Evolutionary conservation across 352 stramenopile genomes (phyloP), one percentile per base, ranked within the genome.

Genomic region (Pythium scleroteichum): DNA sequence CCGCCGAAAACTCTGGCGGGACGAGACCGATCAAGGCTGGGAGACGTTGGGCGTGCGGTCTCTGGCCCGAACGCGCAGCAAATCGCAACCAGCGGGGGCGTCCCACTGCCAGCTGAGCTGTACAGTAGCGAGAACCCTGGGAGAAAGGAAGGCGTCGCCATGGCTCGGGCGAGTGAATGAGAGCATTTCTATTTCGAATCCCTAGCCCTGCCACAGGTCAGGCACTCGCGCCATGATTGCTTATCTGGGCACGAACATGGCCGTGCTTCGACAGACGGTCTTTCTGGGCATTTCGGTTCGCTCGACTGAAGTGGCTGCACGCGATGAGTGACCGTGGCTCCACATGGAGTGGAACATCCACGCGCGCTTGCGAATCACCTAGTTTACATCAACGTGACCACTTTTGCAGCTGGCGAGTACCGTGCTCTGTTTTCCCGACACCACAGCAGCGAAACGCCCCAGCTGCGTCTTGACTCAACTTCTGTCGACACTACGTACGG

Each of bases 321-420:
- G 29, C 12, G 29, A 23, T 29, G 14, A 20, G 26, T 56, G 35
- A 56, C 49, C 32, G 48, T 3, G 27, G 20, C 49, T 9, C 49
- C 49, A 56, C 49, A 9, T 56, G 49, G 49, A 4, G 49, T 56
- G 32, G 49, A 35, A 35, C n/a, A 26, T 54, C 49, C 35, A 35
- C 29, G 22, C 23, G 29, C 29, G 49, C 40, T 56, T 44, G 39
- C 49, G 32, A 56, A 56, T 56, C 49, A 56, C 49, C 24, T 56
- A 33, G 49, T 56, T 56, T 56, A 56, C 49, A 56, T 56, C 49
- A 56, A 33, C 46, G 23, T 29, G 46, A 51, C 20, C 12, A 24
- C 13, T 20, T 16, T 32, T 51, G 19, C 16, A 26, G 13, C 44
- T 26, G 44, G 14, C 16, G 8, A n/a, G 10, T 51, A n/a, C n/a